Percentiles rank a stretch among this genome's conserved stretches.
phyloP scores from a whole-genome alignment of 225 moss, liverwort and hornwort species.

The Polytrichum formosum region DNA sequence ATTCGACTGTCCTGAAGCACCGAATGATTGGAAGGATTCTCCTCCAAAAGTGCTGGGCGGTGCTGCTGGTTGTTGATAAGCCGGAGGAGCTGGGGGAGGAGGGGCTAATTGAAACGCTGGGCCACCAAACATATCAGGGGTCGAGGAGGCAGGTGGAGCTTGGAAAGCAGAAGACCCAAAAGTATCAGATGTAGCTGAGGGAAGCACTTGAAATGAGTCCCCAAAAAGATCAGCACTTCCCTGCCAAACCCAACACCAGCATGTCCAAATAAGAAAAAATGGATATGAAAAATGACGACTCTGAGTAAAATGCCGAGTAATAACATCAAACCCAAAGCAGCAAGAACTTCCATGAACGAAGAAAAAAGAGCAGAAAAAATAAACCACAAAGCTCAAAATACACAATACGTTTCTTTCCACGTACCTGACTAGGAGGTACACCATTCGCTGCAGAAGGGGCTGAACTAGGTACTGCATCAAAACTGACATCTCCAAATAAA shows the following conservation, averaged over 20 bases:
- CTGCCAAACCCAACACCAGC: conserved; percentile 12
- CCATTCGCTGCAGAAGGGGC: conserved; percentile 8
- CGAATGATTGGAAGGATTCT: conserved; percentile 27
- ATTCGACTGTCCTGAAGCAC: conserved; percentile 30
- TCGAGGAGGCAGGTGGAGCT: conserved; percentile 38
- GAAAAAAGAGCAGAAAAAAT: not conserved
- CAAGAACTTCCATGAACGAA: not conserved
- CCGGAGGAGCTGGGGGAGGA: conserved; percentile 39
- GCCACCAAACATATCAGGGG: conserved; percentile 40
- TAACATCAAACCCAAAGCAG: too few relatives aligned
- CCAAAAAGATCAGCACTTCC: conserved; percentile 39
- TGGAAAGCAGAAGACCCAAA: conserved; percentile 34
- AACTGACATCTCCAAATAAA: conserved; percentile 78
- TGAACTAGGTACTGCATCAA: conserved; percentile 52
- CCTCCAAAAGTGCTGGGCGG: conserved; percentile 25
- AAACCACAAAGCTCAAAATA: too few relatives aligned
- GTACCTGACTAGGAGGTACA: conserved; percentile 36
- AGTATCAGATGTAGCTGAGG: conserved; percentile 28
- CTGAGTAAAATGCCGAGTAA: too few relatives aligned
- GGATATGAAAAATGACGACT: too few relatives aligned
- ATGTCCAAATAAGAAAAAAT: too few relatives aligned
- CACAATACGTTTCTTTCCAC: not conserved
- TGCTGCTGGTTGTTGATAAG: conserved; percentile 26
- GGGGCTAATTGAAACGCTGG: conserved; percentile 47
- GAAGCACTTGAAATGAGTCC: conserved; percentile 38